These are phyloP conservation scores for Dioscorea zingiberensis DNA, from an alignment of 106 monocot species.

Conservation along the genomic window DNA sequence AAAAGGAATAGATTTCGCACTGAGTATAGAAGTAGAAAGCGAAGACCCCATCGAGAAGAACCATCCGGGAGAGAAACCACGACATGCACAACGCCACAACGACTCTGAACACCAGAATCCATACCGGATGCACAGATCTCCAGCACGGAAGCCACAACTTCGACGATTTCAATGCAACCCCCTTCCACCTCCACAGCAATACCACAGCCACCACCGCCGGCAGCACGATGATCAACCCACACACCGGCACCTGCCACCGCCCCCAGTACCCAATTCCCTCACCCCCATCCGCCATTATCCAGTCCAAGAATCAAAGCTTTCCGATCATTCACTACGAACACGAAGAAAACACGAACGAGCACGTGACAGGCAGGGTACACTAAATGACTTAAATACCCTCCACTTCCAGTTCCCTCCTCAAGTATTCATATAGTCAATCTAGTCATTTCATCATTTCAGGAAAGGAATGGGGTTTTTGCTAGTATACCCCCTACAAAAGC, in stretches of 20 bases:
- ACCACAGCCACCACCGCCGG: conserved; percentile 24
- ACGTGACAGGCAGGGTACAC: too few relatives aligned
- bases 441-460: too few relatives aligned
- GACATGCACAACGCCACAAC: conserved; percentile 19
- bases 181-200: conserved; percentile 10
- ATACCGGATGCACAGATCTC: conserved; percentile 24
- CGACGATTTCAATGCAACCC: neutral
- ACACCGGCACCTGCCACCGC: conserved; percentile 49
- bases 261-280: conserved; percentile 25
- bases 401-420: too few relatives aligned
- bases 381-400: too few relatives aligned
- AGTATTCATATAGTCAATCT: too few relatives aligned
- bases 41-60: conserved; percentile 9
- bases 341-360: too few relatives aligned
- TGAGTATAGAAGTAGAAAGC: conserved; percentile 61
- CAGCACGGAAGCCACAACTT: conserved; percentile 36
- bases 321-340: neutral
- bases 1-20: conserved; percentile 15
- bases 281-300: conserved; percentile 1
- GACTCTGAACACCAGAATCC: conserved; percentile 33
- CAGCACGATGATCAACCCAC: conserved; percentile 24
- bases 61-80: conserved; percentile 10
- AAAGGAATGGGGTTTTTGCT: too few relatives aligned
- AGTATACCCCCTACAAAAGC: too few relatives aligned
- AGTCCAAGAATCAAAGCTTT: neutral